Base-by-base conservation (phyloP, 768 basidiomycete genomes). In the Termitomyces sp. region DNA sequence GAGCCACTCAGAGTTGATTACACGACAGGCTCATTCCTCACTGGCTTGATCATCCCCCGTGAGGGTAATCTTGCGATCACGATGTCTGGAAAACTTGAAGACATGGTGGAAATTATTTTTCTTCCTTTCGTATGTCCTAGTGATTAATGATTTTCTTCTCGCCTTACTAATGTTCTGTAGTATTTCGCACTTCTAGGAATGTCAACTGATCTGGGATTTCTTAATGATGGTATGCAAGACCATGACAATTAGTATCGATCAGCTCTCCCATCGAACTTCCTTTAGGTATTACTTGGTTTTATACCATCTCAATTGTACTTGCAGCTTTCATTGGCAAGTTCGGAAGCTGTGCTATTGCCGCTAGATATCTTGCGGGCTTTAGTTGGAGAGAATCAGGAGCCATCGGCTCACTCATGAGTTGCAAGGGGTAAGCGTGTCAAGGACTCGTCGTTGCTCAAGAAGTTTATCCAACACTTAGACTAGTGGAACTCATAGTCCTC, bases 111-210 rank as follows among this genome's bases (percentile, higher is more conserved):
- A 0, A 86, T 95, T 54, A 85, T 95, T 39, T 95, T 97, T 71
- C 72, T 96, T 6, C 94, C 94, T 5, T 73, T 96, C 44, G 90
- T 91, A 51, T 33, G 62, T 54, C 46, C 31, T 16, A 5, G 5
- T 33, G 54, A 35, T 13, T 35, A 48, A 27, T 25, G 11, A 16
- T 39, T 27, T 33, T n/a, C n/a, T 44, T 52, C 38, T 15, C 20
- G 23, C 10, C 63, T 27, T 36, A 31, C 46, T 41, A 18, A 54
- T 29, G 40, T 32, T 31, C 23, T 27, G 6, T 50, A 91, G 86
- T 98, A 98, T 73, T 98, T 98, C 64, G 90, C 94, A 0, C 69
- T 94, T 3, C 94, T 93, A 1, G 97, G 96, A 1, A 77, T 98
- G 25, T 88, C 86, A n/a, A 98, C 97, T 0, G 77, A 99, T 70